Conservation (phyloP, 2,329 filamentous ascomycete genomes). For the Xylariomycetidae sp. region DNA sequence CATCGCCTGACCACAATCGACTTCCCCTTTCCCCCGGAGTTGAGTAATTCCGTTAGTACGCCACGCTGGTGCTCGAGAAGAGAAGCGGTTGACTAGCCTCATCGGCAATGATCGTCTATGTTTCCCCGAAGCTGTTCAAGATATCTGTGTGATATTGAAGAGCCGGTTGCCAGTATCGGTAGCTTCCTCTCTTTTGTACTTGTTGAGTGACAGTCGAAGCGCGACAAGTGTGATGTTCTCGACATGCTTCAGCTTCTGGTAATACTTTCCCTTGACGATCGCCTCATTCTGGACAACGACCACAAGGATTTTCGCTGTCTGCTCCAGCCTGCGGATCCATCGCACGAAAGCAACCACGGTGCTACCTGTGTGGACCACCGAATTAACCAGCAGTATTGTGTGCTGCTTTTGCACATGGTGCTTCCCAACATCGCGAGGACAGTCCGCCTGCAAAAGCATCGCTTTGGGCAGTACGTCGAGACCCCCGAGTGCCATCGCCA, state of each 20-base stretch:
- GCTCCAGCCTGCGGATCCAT: conserved; percentile 35
- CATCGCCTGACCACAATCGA: no score
- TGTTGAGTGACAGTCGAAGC: conserved; percentile 50
- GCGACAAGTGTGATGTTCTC: conserved; percentile 38
- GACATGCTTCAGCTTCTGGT: conserved; percentile 5
- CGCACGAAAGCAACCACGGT: conserved; percentile 42
- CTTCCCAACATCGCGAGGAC: conserved; percentile 33
- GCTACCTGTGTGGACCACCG: conserved; percentile 53
- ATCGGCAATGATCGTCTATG: no score
- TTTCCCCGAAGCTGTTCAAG: no score
- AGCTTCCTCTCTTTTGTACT: conserved; percentile 42
- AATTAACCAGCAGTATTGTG: conserved; percentile 51
- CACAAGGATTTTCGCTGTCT: conserved; percentile 22
- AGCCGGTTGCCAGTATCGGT: conserved; percentile 56
- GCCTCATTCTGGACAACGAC: conserved; percentile 35
- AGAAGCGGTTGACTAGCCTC: no score
- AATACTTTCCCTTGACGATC: conserved; percentile 9
- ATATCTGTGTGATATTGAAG: conserved; percentile 54
- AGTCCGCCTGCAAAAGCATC: conserved; percentile 12
- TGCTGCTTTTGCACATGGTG: conserved; percentile 33
- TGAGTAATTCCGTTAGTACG: no score
- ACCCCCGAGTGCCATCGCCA: conserved; percentile 55
- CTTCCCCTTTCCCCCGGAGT: no score
- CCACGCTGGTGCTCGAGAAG: no score
- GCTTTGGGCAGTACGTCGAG: conserved; percentile 45